phyloP scores from a whole-genome alignment of 1,284 basidiomycete genomes.

The Omphalotus olearius region DNA sequence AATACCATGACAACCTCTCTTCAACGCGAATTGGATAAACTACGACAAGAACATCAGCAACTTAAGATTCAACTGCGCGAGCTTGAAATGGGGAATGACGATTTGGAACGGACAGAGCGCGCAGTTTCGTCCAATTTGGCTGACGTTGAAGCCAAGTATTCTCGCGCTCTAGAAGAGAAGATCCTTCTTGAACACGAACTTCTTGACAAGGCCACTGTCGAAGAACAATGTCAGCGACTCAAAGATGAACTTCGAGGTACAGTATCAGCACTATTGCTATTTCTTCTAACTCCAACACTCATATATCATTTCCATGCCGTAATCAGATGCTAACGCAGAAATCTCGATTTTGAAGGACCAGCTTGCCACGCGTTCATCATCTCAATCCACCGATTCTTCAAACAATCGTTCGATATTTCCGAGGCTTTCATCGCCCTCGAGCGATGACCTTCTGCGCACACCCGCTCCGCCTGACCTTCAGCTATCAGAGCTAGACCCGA shows the following conservation, averaged over 20 bases:
- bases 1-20: conserved; percentile 83
- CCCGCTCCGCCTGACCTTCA: conserved; percentile 57
- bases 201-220: conserved; percentile 84
- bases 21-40: conserved; percentile 84
- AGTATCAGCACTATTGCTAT: conserved; percentile 18
- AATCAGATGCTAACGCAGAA: conserved; percentile 80
- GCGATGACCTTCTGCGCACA: conserved; percentile 54
- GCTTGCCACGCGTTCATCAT: conserved; percentile 31
- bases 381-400: conserved; percentile 18
- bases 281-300: conserved; percentile 19
- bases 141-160: conserved; percentile 90
- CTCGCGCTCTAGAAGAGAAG: conserved; percentile 91
- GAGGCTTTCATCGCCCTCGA: conserved; percentile 31
- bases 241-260: conserved; percentile 92
- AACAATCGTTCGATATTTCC: conserved; percentile 16
- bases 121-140: conserved; percentile 89
- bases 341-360: conserved; percentile 81
- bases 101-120: conserved; percentile 88
- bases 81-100: conserved; percentile 94
- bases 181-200: conserved; percentile 96
- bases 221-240: conserved; percentile 89
- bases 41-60: conserved; percentile 77
- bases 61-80: conserved; percentile 81
- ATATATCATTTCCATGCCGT: neutral
- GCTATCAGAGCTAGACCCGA: conserved; percentile 52